Conservation (phyloP, 2,329 filamentous ascomycete species). For the Plenodomus lindquistii region DNA sequence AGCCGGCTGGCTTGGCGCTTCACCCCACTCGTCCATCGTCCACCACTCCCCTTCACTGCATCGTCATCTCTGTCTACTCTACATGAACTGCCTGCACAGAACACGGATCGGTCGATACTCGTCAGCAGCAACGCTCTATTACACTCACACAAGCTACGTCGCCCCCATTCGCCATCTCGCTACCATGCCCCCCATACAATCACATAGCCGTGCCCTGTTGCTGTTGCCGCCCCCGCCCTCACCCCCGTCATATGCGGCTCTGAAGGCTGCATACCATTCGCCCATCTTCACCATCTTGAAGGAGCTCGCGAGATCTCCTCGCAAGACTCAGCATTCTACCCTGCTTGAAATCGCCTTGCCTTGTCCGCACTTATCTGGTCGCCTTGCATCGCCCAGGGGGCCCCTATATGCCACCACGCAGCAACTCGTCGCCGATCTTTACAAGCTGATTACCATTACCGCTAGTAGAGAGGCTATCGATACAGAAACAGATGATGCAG, state of each 20-base stretch:
- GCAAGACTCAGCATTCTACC: conserved; percentile 38
- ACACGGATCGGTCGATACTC: background rate
- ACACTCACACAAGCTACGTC: background rate
- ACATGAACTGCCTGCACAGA: background rate
- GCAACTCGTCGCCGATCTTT: conserved; percentile 73
- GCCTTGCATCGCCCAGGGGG: conserved; percentile 55
- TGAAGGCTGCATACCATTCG: conserved; percentile 50
- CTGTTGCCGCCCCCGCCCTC: conserved; percentile 52
- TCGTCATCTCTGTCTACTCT: background rate
- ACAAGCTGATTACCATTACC: conserved; percentile 75
- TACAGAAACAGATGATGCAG: conserved; percentile 66
- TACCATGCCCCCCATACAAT: conserved; percentile 33
- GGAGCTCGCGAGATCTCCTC: conserved; percentile 42
- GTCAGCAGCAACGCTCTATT: background rate
- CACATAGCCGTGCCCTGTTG: conserved; percentile 39
- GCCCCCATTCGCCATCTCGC: conserved; percentile 18
- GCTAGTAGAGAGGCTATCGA: conserved; percentile 67
- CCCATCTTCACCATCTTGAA: conserved; percentile 49
- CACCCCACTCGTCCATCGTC: background rate
- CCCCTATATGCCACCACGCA: conserved; percentile 71
- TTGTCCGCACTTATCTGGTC: conserved; percentile 63
- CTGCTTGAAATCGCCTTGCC: conserved; percentile 65
- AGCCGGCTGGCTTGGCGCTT: background rate
- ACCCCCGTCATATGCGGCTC: conserved; percentile 43
- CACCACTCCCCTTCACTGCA: conserved; percentile 1